These are phyloP conservation scores for Carex myosuroides DNA, from an alignment of 176 grass and related monocot genomes.

Conservation along the genomic window DNA sequence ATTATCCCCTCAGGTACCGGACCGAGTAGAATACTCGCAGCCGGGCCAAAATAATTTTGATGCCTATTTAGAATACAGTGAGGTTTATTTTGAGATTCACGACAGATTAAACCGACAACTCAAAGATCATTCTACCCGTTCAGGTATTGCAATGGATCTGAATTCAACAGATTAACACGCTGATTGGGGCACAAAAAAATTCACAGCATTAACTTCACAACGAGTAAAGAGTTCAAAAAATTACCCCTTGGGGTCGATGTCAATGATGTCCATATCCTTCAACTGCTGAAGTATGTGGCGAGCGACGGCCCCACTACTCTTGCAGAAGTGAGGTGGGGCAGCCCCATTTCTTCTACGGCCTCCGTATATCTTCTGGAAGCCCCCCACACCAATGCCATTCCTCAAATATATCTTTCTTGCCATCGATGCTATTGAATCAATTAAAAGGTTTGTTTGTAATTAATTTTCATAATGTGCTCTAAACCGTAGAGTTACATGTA, in stretches of 20 bases:
- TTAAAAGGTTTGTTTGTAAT: not conserved
- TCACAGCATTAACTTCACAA: not conserved
- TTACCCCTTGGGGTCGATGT: conserved; percentile 66
- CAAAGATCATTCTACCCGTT: too few species aligned
- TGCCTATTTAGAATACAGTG: too few species aligned
- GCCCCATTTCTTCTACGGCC: conserved; percentile 58
- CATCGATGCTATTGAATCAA: conserved; percentile 42
- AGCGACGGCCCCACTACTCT: conserved; percentile 63
- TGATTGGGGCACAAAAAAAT: not conserved
- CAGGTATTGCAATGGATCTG: too few species aligned
- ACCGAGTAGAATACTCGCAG: too few species aligned
- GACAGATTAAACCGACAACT: too few species aligned
- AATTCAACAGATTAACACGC: not conserved
- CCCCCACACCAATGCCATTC: conserved; percentile 65
- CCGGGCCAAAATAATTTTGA: too few species aligned
- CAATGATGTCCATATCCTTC: conserved; percentile 57
- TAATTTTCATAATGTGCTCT: not conserved
- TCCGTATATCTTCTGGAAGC: conserved; percentile 76
- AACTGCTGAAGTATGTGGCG: conserved; percentile 68
- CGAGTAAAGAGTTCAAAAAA: not conserved
- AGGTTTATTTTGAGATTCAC: too few species aligned
- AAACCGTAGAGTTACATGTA: not conserved
- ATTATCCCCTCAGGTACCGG: not conserved
- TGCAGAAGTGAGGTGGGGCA: conserved; percentile 55
- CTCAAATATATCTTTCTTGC: conserved; percentile 76